phyloP scores from a whole-genome alignment of 2,329 filamentous ascomycete genomes.

The Penicillium brevicompactum region DNA sequence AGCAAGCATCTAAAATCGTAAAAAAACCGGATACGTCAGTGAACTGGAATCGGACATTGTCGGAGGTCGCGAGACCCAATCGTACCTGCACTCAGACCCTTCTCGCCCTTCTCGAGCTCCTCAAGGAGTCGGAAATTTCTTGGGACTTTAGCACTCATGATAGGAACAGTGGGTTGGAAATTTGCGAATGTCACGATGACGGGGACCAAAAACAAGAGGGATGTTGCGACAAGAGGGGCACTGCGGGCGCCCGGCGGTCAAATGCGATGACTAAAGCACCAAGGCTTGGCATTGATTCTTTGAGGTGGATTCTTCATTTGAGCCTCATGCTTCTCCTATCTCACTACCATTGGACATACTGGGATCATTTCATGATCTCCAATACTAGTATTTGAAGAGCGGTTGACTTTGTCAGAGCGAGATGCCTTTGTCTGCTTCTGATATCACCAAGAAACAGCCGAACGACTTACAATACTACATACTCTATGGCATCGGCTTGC shows the following conservation, averaged over 20 bases:
- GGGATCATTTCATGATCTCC: no score
- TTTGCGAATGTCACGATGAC: conserved; percentile 1
- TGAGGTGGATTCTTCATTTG: background rate
- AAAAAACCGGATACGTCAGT: conserved; percentile 23
- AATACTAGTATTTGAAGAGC: background rate
- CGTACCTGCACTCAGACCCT: conserved; percentile 82
- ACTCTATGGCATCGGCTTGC: background rate
- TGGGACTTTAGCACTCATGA: conserved; percentile 75
- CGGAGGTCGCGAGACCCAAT: conserved; percentile 9
- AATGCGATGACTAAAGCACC: conserved; percentile 6
- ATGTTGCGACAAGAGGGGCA: conserved; percentile 22
- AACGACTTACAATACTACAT: background rate
- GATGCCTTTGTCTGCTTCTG: background rate
- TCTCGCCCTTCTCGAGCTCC: conserved; percentile 98
- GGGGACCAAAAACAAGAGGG: conserved; percentile 2
- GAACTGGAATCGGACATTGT: conserved; percentile 8
- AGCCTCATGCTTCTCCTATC: background rate
- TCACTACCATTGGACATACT: no score
- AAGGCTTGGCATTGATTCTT: conserved; percentile 15
- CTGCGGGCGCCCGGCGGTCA: conserved; percentile 11
- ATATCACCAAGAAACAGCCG: background rate
- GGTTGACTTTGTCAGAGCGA: no score
- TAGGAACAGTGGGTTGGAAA: conserved; percentile 6
- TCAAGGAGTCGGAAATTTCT: conserved; percentile 95
- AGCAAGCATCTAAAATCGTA: conserved; percentile 76